Percentiles rank a stretch among this genome's conserved stretches.
phyloP scores from a whole-genome alignment of 2,329 filamentous ascomycete genomes.

The Phyllosticta citrichinensis region DNA sequence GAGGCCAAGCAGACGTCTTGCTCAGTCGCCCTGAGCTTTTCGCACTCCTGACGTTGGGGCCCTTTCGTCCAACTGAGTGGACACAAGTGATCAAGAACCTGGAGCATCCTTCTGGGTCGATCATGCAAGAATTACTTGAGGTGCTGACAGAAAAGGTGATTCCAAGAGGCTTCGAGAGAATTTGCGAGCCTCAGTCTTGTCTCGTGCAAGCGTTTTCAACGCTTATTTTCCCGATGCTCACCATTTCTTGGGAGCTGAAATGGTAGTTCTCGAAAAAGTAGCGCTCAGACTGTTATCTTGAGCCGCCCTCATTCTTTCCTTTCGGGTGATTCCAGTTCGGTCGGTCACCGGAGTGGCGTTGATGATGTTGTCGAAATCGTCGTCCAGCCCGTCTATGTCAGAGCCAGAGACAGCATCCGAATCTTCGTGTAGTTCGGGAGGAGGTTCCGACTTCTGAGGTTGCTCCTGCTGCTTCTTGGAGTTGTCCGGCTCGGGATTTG shows the following conservation, averaged over 20 bases:
- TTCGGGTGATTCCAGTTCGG: slow-evolving; percentile 60
- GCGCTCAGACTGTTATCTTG: slow-evolving; percentile 16
- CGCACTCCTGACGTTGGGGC: too few species aligned
- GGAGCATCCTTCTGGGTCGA: too few species aligned
- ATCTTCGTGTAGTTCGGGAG: slow-evolving; percentile 42
- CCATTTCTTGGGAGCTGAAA: slow-evolving; percentile 9
- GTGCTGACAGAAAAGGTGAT: background rate
- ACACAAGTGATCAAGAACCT: too few species aligned
- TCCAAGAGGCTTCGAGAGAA: background rate
- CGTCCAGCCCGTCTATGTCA: slow-evolving; percentile 54
- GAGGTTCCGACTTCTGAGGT: slow-evolving; percentile 41
- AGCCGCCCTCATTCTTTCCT: slow-evolving; percentile 42
- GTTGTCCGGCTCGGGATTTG: slow-evolving; percentile 42
- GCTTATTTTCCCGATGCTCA: background rate
- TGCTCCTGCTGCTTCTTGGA: slow-evolving; percentile 49
- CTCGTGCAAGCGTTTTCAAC: background rate
- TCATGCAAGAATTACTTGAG: background rate
- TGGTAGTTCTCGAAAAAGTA: slow-evolving; percentile 16
- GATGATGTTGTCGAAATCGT: slow-evolving; percentile 87
- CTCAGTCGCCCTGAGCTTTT: too few species aligned
- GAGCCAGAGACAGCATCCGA: slow-evolving; percentile 63
- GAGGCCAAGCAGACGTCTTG: too few species aligned
- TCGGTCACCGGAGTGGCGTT: slow-evolving; percentile 85
- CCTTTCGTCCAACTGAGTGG: too few species aligned
- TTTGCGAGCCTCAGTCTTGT: background rate